Evolutionary conservation across 2,329 filamentous ascomycete genomes (phyloP), one percentile per base, ranked within the genome.

Genomic region (Colletotrichum godetiae): DNA sequence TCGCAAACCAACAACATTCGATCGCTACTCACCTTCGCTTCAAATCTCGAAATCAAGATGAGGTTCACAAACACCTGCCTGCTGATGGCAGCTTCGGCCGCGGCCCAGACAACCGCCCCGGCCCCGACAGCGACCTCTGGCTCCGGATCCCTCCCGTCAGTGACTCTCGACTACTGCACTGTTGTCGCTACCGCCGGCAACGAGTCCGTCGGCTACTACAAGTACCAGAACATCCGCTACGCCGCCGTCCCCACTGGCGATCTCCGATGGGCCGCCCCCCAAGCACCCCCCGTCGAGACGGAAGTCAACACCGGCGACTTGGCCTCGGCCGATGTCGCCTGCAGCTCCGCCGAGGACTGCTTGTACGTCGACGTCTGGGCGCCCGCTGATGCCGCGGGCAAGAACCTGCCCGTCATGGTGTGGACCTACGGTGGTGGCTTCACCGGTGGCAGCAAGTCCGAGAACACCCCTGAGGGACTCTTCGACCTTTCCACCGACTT

Each of bases 351-450:
- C 13, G 64, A 67, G n/a, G 64, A 60, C 56, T 67, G 64, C 42
- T 24, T 67, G 37, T 60, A 67, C 56, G 22, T 67, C 11, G 64
- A 67, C 4, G 64, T 67, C 8, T 67, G 64, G 64, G 56, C 63
- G 5, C 64, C 64, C 19, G 64, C 64, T 13, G 22, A 35, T 3
- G 49, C 64, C 13, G 64, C 52, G 19, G 56, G 64, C 58, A 63
- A 56, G 31, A 63, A 57, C 12, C 46, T 68, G 1, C 67, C 52
- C 2, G 86, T 87, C 0, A 75, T 87, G 7, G 84, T 86, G 1
- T 87, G 85, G 85, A 84, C 87, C 24, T 84, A 86, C 72, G 86
- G 86, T 12, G 85, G 85, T 35, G 85, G 84, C 7, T 86, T 85
- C 68, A 79, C 78, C 0, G 75, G 60, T 10, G 85, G 68, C 8